phyloP scores from a whole-genome alignment of 2,329 filamentous ascomycete genomes.

The Phoma sp. region DNA sequence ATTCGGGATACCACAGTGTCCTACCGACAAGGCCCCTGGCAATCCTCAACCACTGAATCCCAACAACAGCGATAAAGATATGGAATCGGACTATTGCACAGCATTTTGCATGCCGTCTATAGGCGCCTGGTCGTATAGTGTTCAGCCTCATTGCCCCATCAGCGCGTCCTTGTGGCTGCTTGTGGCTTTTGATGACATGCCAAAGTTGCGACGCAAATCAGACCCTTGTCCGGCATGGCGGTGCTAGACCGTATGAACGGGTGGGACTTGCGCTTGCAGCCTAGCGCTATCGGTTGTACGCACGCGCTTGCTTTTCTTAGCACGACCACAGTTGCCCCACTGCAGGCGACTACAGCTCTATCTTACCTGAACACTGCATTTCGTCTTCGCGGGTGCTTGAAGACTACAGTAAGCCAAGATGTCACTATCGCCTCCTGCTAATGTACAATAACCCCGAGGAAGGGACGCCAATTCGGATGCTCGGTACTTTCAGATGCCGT shows the following conservation, averaged over 20 bases:
- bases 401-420: background rate
- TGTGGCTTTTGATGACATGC: background rate
- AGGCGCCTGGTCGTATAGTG: background rate
- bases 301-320: constrained; percentile 20
- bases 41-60: background rate
- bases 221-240: constrained; percentile 9
- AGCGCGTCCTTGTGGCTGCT: background rate
- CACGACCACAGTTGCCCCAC: background rate
- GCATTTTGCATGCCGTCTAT: background rate
- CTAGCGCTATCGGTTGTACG: constrained; percentile 15
- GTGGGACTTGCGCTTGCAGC: constrained; percentile 16
- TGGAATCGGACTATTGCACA: too few relatives aligned
- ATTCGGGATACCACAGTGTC: background rate
- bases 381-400: background rate
- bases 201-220: background rate
- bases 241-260: constrained; percentile 21
- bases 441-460: background rate
- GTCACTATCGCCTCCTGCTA: background rate
- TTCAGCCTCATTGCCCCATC: background rate
- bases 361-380: too few relatives aligned
- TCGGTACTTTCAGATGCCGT: background rate
- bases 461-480: background rate
- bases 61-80: too few relatives aligned
- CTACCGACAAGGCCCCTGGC: constrained; percentile 7
- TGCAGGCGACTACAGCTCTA: too few relatives aligned